Base-by-base conservation (phyloP, 164 flowering plant species). In the Annona cherimola region DNA sequence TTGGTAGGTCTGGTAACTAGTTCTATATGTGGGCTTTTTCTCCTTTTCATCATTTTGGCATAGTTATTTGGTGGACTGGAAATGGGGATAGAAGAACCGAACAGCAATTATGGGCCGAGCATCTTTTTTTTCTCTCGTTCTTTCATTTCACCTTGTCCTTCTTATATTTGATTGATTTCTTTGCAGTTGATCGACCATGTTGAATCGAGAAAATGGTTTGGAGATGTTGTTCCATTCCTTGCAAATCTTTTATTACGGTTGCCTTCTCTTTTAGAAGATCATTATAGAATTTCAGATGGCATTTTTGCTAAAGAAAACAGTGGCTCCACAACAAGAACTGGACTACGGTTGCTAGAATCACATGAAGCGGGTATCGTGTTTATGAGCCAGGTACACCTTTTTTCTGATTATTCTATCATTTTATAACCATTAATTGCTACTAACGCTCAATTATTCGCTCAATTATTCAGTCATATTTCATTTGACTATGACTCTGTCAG, bases 281-380 rank as follows among this genome's bases (percentile, higher is more conserved):
- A 95, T 77, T 93, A 91, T 81, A 76, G 50, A 8, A 77, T 80
- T 70, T 83, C 90, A 3, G 84, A 84, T 75, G 16, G 54, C 16
- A n/a, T 82, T 69, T 1, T 78, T 26, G 35, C 50, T 67, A 82
- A 75, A 72, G 69, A 50, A 39, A 69, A 42, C 39, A 61, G 50
- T 39, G 75, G 69, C n/a, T 61, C 66, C 43, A 71, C 78, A 64
- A 43, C 74, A 63, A 73, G 76, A 42, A 85, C 90, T 19, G 87
- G 88, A 74, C 91, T 93, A 50, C 89, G 91, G 14, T 40, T 93
- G 5, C 74, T 95, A 81, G 77, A 69, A 50, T 71, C 83, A 1
- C 98, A 93, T 73, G 83, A 91, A 78, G 73, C 91, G 3, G 98
- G 96, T 45, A 81, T 87, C 4, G 93, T 95, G 57, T 65, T 89